Evolutionary conservation across 108 stramenopile species (phyloP).

Genomic region (Skeletonema menzelii): DNA sequence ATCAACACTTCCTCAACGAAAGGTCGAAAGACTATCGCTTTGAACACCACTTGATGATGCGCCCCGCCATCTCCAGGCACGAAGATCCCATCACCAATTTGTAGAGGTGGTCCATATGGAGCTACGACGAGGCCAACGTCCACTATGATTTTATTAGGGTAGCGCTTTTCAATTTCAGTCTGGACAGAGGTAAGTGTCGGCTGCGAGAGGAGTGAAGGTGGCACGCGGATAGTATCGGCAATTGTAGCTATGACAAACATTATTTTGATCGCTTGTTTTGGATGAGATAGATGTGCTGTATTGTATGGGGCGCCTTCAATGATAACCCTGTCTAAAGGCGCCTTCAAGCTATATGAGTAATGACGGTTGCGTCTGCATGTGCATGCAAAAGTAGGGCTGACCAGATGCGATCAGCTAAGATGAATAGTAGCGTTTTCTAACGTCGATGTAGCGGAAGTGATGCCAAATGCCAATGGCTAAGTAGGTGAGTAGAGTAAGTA

Average conservation of each 20-base stretch:
- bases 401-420: background rate
- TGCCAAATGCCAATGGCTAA: no score
- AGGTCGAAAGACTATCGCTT: slow-evolving; percentile 86
- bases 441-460: no score
- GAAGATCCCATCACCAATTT: slow-evolving; percentile 70
- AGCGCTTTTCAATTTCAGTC: slow-evolving; percentile 77
- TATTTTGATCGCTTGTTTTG: slow-evolving; percentile 21
- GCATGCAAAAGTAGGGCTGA: background rate
- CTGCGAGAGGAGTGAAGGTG: slow-evolving; percentile 60
- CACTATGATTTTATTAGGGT: slow-evolving; percentile 82
- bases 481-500: no score
- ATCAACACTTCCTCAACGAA: slow-evolving; percentile 88
- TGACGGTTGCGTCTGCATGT: background rate
- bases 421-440: no score
- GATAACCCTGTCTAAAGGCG: slow-evolving; percentile 32
- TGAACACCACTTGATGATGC: slow-evolving; percentile 78
- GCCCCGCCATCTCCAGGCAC: slow-evolving; percentile 86
- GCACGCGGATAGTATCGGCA: slow-evolving; percentile 75
- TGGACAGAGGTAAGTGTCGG: slow-evolving; percentile 65
- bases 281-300: background rate
- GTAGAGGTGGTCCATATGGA: slow-evolving; percentile 67
- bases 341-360: slow-evolving; percentile 12
- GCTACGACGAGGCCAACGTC: slow-evolving; percentile 84
- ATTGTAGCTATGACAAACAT: slow-evolving; percentile 82
- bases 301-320: slow-evolving; percentile 19